Conservation (phyloP, 169 alveolate species). For the Plasmodium fragile region DNA sequence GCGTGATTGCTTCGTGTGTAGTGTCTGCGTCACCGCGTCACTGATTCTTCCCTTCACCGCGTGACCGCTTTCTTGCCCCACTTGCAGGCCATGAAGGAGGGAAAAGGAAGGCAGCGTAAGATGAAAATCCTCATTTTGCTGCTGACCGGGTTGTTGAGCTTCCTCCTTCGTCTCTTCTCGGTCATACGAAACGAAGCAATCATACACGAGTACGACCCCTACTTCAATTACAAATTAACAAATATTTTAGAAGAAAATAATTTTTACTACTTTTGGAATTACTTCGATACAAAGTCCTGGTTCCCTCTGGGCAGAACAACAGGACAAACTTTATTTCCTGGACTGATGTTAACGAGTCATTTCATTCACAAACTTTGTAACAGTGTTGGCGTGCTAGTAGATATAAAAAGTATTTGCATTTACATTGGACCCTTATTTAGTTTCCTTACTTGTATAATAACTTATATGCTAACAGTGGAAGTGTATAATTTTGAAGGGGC, state of each 20-base stretch:
- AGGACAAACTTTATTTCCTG: conserved; percentile 99
- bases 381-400: conserved; percentile 90
- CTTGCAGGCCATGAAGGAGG: conserved; percentile 18
- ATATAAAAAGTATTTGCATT: conserved; percentile 95
- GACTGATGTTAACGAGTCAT: conserved; percentile 96
- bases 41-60: not conserved
- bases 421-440: conserved; percentile 97
- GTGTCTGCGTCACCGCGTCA: not conserved
- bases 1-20: not conserved
- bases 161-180: conserved; percentile 95
- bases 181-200: conserved; percentile 96
- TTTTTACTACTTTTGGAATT: conserved; percentile 96
- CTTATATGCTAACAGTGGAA: conserved; percentile 93
- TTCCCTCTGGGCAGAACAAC: conserved; percentile 98
- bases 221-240: conserved; percentile 98
- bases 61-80: not conserved
- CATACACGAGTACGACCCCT: conserved; percentile 99
- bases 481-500: conserved; percentile 87
- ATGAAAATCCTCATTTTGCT: conserved; percentile 59
- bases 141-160: conserved; percentile 81
- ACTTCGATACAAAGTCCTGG: conserved; percentile 98
- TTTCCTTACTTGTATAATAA: conserved; percentile 94
- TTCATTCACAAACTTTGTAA: conserved; percentile 85
- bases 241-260: conserved; percentile 94
- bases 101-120: not conserved